Evolutionary conservation across 306 rosid genomes (phyloP).

Genomic region (Malus sieversii): DNA sequence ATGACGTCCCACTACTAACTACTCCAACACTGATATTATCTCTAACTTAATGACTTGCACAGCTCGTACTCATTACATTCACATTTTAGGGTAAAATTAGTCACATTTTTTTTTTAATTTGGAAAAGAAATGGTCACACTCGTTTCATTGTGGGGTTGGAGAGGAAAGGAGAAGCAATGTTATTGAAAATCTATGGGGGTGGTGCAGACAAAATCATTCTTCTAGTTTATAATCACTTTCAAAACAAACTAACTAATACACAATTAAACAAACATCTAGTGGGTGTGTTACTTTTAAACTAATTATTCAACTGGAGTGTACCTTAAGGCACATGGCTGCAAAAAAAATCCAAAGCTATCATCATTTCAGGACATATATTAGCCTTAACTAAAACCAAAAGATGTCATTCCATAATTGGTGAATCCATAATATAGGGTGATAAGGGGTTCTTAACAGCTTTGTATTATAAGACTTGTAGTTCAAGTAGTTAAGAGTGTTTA

Average conservation of each 20-base stretch:
- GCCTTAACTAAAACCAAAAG: slow-evolving; percentile 13
- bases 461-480: neutral
- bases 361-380: slow-evolving; percentile 27
- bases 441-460: slow-evolving; percentile 3
- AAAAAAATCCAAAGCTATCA: slow-evolving; percentile 27
- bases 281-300: slow-evolving; percentile 63
- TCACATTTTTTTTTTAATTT: slow-evolving; percentile 2
- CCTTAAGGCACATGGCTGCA: slow-evolving; percentile 56
- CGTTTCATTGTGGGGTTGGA: slow-evolving; percentile 49
- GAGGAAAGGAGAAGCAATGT: slow-evolving; percentile 57
- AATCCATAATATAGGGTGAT: neutral
- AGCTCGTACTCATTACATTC: neutral
- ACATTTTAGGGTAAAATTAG: slow-evolving; percentile 16
- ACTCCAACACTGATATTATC: neutral
- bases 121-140: slow-evolving; percentile 28
- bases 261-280: slow-evolving; percentile 34
- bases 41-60: neutral
- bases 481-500: neutral
- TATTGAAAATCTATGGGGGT: slow-evolving; percentile 38
- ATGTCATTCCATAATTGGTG: neutral
- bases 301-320: slow-evolving; percentile 49
- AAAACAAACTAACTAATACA: slow-evolving; percentile 53
- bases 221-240: slow-evolving; percentile 43
- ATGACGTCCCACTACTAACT: no score
- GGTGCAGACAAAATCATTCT: slow-evolving; percentile 28